These are phyloP conservation scores for Colletotrichum melonis DNA, from an alignment of 2,329 filamentous ascomycete species.

Conservation along the genomic window DNA sequence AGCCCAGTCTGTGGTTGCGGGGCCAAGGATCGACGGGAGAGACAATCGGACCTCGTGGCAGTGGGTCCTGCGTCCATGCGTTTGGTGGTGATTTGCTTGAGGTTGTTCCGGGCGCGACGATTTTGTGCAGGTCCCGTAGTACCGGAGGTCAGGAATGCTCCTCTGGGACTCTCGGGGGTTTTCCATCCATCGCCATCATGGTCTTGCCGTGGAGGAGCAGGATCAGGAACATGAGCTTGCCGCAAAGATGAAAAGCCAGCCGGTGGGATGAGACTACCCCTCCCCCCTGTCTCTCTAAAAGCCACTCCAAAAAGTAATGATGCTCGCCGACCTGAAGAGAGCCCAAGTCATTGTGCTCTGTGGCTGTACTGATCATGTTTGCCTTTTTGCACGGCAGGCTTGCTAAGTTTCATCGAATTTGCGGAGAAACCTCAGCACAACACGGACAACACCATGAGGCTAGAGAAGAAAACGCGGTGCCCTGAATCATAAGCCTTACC, in stretches of 20 bases:
- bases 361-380: conserved; percentile 20
- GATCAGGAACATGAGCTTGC: neutral
- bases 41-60: conserved; percentile 15
- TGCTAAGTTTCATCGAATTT: conserved; percentile 12
- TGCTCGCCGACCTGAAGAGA: neutral
- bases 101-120: neutral
- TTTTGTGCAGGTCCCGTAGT: conserved; percentile 21
- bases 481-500: neutral
- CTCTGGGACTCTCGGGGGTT: neutral
- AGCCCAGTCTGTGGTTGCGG: neutral
- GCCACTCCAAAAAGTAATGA: neutral
- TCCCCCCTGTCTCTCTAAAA: no score
- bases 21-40: neutral
- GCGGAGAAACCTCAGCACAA: neutral
- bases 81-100: neutral
- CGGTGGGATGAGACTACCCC: neutral
- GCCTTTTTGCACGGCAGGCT: conserved; percentile 7
- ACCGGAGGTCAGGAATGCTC: neutral
- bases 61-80: neutral
- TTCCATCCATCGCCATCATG: neutral
- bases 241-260: neutral
- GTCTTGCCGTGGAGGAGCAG: neutral
- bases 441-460: neutral
- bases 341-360: neutral
- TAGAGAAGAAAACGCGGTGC: neutral